Conservation (phyloP, 805 yeast species). For the Yamadazyma insecticola region DNA sequence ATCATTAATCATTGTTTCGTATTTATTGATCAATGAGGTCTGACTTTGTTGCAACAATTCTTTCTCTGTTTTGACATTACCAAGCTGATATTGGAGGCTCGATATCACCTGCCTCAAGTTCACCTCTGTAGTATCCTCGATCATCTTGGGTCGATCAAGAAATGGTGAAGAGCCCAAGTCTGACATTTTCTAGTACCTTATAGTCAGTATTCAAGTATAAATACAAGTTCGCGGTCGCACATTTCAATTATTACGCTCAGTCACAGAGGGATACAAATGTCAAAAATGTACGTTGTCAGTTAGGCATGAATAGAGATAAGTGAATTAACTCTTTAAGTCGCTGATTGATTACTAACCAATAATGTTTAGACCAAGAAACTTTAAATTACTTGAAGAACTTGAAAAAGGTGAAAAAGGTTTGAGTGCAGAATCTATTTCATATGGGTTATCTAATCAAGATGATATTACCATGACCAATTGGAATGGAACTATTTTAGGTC, state of each 20-base stretch:
- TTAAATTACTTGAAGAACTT: constrained; percentile 89
- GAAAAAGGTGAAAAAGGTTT: constrained; percentile 98
- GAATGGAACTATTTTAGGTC: constrained; percentile 98
- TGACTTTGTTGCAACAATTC: constrained; percentile 24
- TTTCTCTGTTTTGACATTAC: constrained; percentile 30
- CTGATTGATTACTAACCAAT: no score
- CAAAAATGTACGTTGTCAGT: no score
- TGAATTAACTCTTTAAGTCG: no score
- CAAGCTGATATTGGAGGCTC: constrained; percentile 29
- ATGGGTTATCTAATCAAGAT: constrained; percentile 85
- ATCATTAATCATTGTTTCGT: constrained; percentile 23
- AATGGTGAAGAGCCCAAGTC: constrained; percentile 21
- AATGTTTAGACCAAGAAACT: constrained; percentile 84
- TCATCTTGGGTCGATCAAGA: constrained; percentile 18
- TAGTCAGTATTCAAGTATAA: not conserved
- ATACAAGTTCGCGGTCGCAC: no score
- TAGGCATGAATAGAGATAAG: no score
- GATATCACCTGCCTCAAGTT: constrained; percentile 17
- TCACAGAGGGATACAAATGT: no score
- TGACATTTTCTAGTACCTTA: not conserved
- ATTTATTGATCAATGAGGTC: constrained; percentile 17
- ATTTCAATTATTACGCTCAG: no score
- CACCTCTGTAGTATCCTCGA: constrained; percentile 10
- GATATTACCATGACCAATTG: constrained; percentile 92
- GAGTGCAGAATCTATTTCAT: constrained; percentile 95